phyloP scores from a whole-genome alignment of 2,329 filamentous ascomycete species.

The Huntiella savannae region DNA sequence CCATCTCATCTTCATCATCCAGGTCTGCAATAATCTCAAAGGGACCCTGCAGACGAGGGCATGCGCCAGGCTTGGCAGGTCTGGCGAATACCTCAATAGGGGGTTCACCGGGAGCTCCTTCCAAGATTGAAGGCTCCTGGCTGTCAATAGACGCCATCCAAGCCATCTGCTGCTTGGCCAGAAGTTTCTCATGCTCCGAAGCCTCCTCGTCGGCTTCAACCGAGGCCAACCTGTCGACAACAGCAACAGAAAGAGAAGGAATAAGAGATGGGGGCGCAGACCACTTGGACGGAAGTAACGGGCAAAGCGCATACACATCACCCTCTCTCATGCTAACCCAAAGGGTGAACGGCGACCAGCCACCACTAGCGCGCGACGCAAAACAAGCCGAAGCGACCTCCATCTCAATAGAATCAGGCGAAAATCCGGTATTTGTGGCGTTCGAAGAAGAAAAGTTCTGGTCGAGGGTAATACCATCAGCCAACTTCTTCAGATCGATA shows the following conservation, averaged over 20 bases:
- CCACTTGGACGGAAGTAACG: slow-evolving; percentile 75
- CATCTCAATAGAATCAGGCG: slow-evolving; percentile 80
- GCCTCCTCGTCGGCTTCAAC: slow-evolving; percentile 39
- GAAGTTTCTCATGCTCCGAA: slow-evolving; percentile 31
- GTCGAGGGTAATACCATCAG: slow-evolving; percentile 62
- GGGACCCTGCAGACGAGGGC: slow-evolving; percentile 43
- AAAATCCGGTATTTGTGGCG: slow-evolving; percentile 63
- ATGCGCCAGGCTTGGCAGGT: slow-evolving; percentile 35
- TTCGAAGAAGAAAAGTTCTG: slow-evolving; percentile 65
- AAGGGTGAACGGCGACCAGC: slow-evolving; percentile 90
- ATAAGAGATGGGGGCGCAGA: slow-evolving; percentile 57
- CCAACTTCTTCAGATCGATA: slow-evolving; percentile 75
- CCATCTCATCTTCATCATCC: slow-evolving; percentile 36
- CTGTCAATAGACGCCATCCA: slow-evolving; percentile 49
- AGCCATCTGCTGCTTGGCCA: slow-evolving; percentile 44
- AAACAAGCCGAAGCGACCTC: slow-evolving; percentile 83
- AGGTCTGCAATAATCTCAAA: slow-evolving; percentile 38
- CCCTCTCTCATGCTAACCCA: slow-evolving; percentile 94
- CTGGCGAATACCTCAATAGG: slow-evolving; percentile 36
- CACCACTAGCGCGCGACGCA: slow-evolving; percentile 43
- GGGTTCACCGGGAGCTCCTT: slow-evolving; percentile 29
- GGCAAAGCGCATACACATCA: slow-evolving; percentile 84
- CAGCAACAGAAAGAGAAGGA: slow-evolving; percentile 63
- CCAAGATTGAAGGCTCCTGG: slow-evolving; percentile 39
- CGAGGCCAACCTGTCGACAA: slow-evolving; percentile 52